Conservation (phyloP, 2,329 filamentous ascomycete species). For the Ophiostoma novo-ulmi region DNA sequence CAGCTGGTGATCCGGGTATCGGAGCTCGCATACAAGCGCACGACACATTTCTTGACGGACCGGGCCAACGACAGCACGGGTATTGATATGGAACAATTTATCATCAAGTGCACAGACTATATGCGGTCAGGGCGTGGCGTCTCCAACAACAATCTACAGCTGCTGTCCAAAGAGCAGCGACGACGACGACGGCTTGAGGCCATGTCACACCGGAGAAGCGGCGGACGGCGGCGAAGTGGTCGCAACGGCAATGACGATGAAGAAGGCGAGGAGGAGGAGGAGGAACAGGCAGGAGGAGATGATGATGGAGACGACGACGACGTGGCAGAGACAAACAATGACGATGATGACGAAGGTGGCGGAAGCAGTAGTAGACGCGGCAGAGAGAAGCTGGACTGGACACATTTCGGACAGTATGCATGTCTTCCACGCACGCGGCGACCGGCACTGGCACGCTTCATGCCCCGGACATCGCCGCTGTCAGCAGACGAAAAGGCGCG, state of each 20-base stretch:
- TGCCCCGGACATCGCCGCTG: conserved; percentile 67
- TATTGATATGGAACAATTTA: conserved; percentile 84
- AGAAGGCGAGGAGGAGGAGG: conserved; percentile 34
- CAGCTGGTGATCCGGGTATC: conserved; percentile 76
- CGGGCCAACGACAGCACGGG: conserved; percentile 58
- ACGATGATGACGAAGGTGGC: conserved; percentile 57
- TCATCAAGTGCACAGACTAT: conserved; percentile 81
- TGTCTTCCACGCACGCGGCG: conserved; percentile 68
- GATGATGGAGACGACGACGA: conserved; percentile 29
- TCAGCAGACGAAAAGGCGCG: conserved; percentile 82
- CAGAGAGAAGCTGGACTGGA: conserved; percentile 80
- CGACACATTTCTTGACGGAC: conserved; percentile 67
- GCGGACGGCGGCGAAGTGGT: conserved; percentile 30
- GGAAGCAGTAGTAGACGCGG: conserved; percentile 58
- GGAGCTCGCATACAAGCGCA: conserved; percentile 74
- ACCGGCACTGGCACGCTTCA: conserved; percentile 73
- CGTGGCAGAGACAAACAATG: conserved; percentile 54
- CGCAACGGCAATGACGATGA: conserved; percentile 37
- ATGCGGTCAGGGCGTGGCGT: conserved; percentile 67
- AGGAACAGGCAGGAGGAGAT: background rate
- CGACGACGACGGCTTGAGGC: conserved; percentile 42
- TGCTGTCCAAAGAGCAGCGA: conserved; percentile 48
- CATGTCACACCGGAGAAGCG: background rate
- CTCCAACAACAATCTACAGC: conserved; percentile 46
- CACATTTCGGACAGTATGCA: conserved; percentile 70